Evolutionary conservation across 805 yeast species (phyloP), one percentile per base, ranked within the genome.

Genomic region (Wickerhamiella slavikovae): DNA sequence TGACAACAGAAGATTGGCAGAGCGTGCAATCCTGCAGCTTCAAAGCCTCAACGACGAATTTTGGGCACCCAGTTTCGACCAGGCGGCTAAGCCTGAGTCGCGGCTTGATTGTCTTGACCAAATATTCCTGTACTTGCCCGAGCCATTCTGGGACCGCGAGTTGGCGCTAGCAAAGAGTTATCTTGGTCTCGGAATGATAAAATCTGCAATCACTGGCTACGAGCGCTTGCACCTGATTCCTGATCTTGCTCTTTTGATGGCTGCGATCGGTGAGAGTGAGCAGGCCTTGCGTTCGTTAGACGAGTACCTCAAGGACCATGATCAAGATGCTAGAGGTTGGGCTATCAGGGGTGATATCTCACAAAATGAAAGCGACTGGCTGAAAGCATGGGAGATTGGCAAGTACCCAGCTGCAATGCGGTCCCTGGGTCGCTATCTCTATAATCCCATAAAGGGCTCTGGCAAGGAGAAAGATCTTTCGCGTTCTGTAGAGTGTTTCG

Each of bases 11-110:
- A 71, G 76, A 46, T 85, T 95, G 1, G 73, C 85, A 15, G 96
- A 89, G 53, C 65, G 98, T 48, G 96, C 96, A 29, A 71, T 83
- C 4, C 58, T 89, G 29, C 98, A 89, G 52, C 71, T 89, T 73
- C 85, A 83, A 31, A 72, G 92, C 3, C 57, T 89, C 25, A 89
- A 83, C 17, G 93, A 82, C 45, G 94, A 83, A 48, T 57, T 80
- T 16, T 92, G 85, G n/a, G n/a, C n/a, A n/a, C n/a, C n/a, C n/a
- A n/a, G n/a, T n/a, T n/a, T n/a, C n/a, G 2, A 62, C 71, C 33
- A 5, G 32, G 13, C 2, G 24, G 15, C 6, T 65, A 70, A 33
- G 67, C 74, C 29, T 58, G 61, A 31, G 30, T 15, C n/a, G n/a
- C n/a, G n/a, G n/a, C n/a, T n/a, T n/a, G n/a, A n/a, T n/a, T n/a